Conservation (phyloP, 257 asterid species). For the Osmanthus fragrans region DNA sequence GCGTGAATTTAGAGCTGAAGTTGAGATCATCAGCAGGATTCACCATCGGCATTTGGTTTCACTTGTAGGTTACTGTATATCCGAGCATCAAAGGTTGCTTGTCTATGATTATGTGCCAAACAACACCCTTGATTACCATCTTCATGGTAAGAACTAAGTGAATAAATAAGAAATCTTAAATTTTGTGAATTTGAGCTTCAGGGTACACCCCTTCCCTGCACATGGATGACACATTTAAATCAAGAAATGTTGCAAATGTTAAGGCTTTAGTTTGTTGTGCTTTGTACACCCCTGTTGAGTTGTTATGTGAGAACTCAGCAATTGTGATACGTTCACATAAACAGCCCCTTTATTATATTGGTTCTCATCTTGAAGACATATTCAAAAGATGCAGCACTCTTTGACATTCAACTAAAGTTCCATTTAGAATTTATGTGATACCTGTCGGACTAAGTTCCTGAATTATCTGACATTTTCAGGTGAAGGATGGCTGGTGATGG, state of each 20-base stretch:
- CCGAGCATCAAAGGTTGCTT: slow-evolving; percentile 75
- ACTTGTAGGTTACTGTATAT: slow-evolving; percentile 85
- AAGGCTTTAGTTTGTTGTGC: neutral
- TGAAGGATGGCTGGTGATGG: slow-evolving; percentile 52
- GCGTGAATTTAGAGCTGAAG: slow-evolving; percentile 91
- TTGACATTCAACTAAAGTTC: neutral
- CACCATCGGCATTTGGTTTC: slow-evolving; percentile 92
- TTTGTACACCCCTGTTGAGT: neutral
- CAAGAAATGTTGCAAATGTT: neutral
- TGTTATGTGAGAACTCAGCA: neutral
- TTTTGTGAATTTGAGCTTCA: neutral
- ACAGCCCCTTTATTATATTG: neutral
- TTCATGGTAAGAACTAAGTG: slow-evolving; percentile 55
- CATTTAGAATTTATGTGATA: neutral
- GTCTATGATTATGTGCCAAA: slow-evolving; percentile 87
- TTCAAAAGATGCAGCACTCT: neutral
- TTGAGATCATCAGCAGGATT: slow-evolving; percentile 84
- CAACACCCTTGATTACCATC: slow-evolving; percentile 77
- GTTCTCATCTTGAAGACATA: neutral
- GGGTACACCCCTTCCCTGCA: neutral
- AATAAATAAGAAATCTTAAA: neutral
- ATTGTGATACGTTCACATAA: neutral
- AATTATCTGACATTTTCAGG: slow-evolving; percentile 31
- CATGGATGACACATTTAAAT: neutral
- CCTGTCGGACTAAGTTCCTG: neutral